These are phyloP conservation scores for Fimicolochytrium jonesii DNA, from an alignment of 192 early-diverging fungal genomes.

Conservation along the genomic window DNA sequence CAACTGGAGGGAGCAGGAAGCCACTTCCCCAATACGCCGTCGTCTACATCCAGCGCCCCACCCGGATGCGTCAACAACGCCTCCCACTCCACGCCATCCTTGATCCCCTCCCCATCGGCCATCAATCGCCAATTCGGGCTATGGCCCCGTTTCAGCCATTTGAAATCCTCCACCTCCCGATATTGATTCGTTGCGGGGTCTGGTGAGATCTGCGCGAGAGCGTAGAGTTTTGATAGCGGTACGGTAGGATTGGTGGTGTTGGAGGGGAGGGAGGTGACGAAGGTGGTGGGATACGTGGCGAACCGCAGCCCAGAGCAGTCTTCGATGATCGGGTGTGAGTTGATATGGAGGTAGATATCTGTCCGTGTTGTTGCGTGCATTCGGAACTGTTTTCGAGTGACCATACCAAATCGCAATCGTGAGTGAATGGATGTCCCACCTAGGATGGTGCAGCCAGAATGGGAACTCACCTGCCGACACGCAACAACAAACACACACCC, in stretches of 20 bases:
- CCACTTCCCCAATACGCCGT: too few relatives aligned
- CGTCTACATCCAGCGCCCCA: too few relatives aligned
- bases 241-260: conserved; percentile 26
- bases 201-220: conserved; percentile 6
- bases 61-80: too few relatives aligned
- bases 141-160: conserved; percentile 62
- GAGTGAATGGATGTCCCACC: not conserved
- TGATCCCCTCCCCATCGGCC: conserved; percentile 1
- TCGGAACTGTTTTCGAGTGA: conserved; percentile 76
- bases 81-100: not conserved
- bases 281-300: conserved; percentile 44
- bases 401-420: not conserved
- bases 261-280: conserved; percentile 11
- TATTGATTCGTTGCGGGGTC: conserved; percentile 42
- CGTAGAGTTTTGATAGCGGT: too few relatives aligned
- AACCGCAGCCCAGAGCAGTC: conserved; percentile 65
- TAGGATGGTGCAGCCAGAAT: not conserved
- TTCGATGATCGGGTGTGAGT: conserved; percentile 86
- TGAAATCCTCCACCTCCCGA: conserved; percentile 81
- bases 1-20: too few relatives aligned
- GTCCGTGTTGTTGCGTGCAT: conserved; percentile 71
- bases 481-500: conserved; percentile 59
- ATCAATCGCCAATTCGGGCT: conserved; percentile 22
- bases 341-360: conserved; percentile 62
- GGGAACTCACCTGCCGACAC: conserved; percentile 68